Evolutionary conservation across 1,139 yeast species (phyloP).

Genomic region (Entelexis paramagnoliae): DNA sequence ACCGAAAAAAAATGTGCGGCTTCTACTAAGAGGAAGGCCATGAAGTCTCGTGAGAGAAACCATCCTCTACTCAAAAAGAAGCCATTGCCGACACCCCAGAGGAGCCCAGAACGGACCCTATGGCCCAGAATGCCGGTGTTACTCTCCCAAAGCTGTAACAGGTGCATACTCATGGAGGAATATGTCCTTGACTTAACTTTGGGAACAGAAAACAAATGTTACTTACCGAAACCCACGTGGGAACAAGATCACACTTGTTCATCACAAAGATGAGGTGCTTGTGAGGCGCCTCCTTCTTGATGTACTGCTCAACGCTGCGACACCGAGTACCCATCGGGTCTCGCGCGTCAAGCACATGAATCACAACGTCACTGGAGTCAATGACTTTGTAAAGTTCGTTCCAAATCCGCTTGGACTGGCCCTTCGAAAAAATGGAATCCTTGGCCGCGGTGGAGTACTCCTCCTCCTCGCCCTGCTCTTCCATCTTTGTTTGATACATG

Average conservation of each 20-base stretch:
- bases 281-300: conserved; percentile 89
- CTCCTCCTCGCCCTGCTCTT: conserved; percentile 44
- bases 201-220: conserved; percentile 29
- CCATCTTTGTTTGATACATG: conserved; percentile 55
- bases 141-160: conserved; percentile 96
- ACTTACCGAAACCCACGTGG: conserved; percentile 99
- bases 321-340: conserved; percentile 96
- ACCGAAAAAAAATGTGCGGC: conserved; percentile 28
- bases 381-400: conserved; percentile 93
- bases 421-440: conserved; percentile 91
- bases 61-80: conserved; percentile 38
- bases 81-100: conserved; percentile 37
- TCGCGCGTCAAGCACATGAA: conserved; percentile 93
- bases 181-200: conserved; percentile 38
- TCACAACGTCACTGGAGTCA: conserved; percentile 93
- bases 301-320: conserved; percentile 83
- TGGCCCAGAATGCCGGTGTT: conserved; percentile 44
- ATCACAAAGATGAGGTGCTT: conserved; percentile 89
- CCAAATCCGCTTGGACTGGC: conserved; percentile 98
- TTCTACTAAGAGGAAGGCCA: conserved; percentile 35
- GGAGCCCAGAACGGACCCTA: conserved; percentile 41
- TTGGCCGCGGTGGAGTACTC: conserved; percentile 84
- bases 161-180: conserved; percentile 51
- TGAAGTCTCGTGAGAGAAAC: conserved; percentile 14
- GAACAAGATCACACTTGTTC: conserved; percentile 96